phyloP scores from a whole-genome alignment of 192 early-diverging fungal genomes.

The Entomortierella beljakovae region DNA sequence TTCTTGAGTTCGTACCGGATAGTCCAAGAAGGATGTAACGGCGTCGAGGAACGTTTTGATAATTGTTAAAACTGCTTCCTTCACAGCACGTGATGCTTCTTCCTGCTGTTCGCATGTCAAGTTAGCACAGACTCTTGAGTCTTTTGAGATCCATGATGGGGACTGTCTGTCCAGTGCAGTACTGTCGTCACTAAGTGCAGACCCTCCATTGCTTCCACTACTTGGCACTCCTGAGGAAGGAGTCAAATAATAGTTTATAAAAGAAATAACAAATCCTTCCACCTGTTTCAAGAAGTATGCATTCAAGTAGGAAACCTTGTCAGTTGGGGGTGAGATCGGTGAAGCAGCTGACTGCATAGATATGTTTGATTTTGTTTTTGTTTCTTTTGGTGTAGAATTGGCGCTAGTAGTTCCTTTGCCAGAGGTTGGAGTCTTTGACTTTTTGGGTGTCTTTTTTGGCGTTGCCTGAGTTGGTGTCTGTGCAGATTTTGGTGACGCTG shows the following conservation, averaged over 20 bases:
- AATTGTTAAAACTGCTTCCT: conserved; percentile 46
- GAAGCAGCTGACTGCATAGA: background rate
- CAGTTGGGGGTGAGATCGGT: background rate
- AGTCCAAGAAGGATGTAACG: conserved; percentile 56
- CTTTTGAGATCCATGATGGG: conserved; percentile 40
- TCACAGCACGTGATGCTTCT: conserved; percentile 41
- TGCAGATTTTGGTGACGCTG: conserved; percentile 16
- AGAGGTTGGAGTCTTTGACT: background rate
- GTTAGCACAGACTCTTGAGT: conserved; percentile 23
- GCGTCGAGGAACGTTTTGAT: conserved; percentile 60
- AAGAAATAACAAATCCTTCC: conserved; percentile 60
- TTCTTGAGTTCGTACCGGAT: conserved; percentile 63
- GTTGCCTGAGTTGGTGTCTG: conserved; percentile 11
- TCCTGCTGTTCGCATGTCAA: conserved; percentile 43
- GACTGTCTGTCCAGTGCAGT: background rate
- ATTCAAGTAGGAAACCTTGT: conserved; percentile 54
- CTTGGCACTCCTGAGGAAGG: conserved; percentile 9
- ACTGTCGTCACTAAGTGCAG: background rate
- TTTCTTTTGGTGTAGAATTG: background rate
- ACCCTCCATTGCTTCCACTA: conserved; percentile 1
- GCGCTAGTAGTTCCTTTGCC: background rate
- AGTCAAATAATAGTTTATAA: conserved; percentile 57
- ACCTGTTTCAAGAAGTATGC: conserved; percentile 57
- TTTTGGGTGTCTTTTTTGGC: conserved; percentile 21
- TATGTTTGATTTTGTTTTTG: background rate